Base-by-base conservation (phyloP, 805 yeast genomes). In the Myxozyma vanderwaltii region DNA sequence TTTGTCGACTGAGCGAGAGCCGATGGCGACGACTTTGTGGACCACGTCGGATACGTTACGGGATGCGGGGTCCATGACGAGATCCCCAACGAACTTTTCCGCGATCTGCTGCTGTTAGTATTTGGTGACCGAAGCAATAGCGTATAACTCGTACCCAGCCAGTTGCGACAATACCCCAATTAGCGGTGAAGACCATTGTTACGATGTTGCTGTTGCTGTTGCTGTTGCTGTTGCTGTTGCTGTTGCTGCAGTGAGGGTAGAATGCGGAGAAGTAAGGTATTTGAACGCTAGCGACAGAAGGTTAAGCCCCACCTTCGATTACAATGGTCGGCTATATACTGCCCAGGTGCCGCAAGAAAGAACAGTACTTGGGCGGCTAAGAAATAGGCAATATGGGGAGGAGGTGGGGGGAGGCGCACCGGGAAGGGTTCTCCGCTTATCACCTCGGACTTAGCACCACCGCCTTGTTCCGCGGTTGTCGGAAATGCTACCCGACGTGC, bases 1-100 rank as follows among this genome's bases (percentile, higher is more conserved):
- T 44, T 62, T 58, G 24, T 60, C 72, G 27, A 51, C 56, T 6
- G 67, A 52, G 17, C 71, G 66, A 31, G 72, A 67, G 40, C 64
- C 72, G 8, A 70, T 68, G 2, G 73, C 73, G 27, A 60, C 72
- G 24, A 69, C 55, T 48, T 59, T 61, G 59, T 70, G 73, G 26
- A 40, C 49, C 17, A 70, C 68, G 52, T 70, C 72, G 21, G 54
- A 29, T 27, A 66, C 70, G 21, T 62, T 63, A 17, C 71, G 66
- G 26, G 61, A 50, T 13, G 59, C 43, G 2, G 67, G 61, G 15
- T 59, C 61, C 19, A 38, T 23, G 10, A 63, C 44, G 24, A 63
- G 46, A 35, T 64, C 67, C 3, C 15, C 8, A 43, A 59, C 58
- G 19, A 64, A 63, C 21, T 5, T 23, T 36, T 49, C 51, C n/a